Conservation (phyloP, 2,329 filamentous ascomycete species). For the Epichloe baconii region DNA sequence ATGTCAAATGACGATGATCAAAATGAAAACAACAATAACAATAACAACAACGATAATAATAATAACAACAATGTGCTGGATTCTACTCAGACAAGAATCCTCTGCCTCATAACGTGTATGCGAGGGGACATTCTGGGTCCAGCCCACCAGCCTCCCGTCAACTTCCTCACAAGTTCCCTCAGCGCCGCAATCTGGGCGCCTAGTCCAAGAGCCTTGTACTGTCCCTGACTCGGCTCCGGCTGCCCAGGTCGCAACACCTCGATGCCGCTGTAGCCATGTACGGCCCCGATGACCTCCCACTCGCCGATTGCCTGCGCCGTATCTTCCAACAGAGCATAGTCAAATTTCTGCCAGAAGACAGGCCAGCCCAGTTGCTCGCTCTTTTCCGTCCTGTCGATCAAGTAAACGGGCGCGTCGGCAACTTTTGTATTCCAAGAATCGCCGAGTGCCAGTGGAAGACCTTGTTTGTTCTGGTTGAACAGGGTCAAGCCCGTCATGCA, state of each 20-base stretch:
- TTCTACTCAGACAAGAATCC: background rate
- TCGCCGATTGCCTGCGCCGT: slow-evolving; percentile 30
- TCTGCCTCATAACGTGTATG: slow-evolving; percentile 34
- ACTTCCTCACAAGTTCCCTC: slow-evolving; percentile 27
- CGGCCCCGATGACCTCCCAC: slow-evolving; percentile 44
- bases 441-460: slow-evolving; percentile 21
- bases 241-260: slow-evolving; percentile 40
- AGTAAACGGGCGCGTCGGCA: slow-evolving; percentile 15
- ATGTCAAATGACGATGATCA: too few relatives aligned
- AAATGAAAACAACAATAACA: too few relatives aligned
- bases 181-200: slow-evolving; percentile 27
- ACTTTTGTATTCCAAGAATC: background rate
- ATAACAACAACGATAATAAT: too few relatives aligned
- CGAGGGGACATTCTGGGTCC: slow-evolving; percentile 47
- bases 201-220: slow-evolving; percentile 28
- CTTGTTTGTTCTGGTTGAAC: slow-evolving; percentile 39
- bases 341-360: slow-evolving; percentile 49
- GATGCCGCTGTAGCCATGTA: slow-evolving; percentile 45
- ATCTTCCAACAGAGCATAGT: slow-evolving; percentile 48
- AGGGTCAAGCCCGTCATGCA: slow-evolving; percentile 62
- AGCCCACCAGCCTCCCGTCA: slow-evolving; percentile 51
- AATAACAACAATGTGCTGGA: background rate
- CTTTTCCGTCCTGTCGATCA: slow-evolving; percentile 53
- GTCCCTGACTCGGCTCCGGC: slow-evolving; percentile 1
- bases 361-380: slow-evolving; percentile 27